A percentile compares a stretch with the other conserved stretches of the same genome.
These are phyloP conservation scores for sorghum (Sorghum bicolor) DNA, from an alignment of 176 grass and related monocot genomes.

Conservation along the genomic window DNA sequence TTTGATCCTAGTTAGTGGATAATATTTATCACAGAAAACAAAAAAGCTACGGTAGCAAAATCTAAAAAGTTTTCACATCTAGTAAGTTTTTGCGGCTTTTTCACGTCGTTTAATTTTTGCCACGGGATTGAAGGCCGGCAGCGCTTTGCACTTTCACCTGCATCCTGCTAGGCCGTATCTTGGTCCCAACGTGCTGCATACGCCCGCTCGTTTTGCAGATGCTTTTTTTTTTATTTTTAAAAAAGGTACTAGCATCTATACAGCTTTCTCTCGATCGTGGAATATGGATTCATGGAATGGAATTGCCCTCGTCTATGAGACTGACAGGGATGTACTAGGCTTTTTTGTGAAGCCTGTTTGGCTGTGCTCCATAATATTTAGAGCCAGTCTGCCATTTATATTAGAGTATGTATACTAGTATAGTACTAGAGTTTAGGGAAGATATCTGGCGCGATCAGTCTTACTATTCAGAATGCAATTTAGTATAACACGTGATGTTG, in stretches of 20 bases:
- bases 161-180: constrained; percentile 25
- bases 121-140: neutral
- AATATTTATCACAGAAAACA: too few relatives aligned
- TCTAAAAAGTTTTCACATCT: too few relatives aligned
- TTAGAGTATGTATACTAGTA: too few relatives aligned
- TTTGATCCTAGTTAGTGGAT: too few relatives aligned
- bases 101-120: neutral
- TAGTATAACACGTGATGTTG: neutral
- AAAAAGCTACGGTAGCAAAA: too few relatives aligned
- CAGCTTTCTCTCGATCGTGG: neutral
- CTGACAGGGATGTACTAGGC: too few relatives aligned
- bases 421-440: neutral
- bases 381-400: neutral
- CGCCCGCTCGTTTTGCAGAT: neutral
- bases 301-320: neutral
- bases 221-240: too few relatives aligned
- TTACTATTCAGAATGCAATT: neutral
- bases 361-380: neutral
- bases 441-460: neutral
- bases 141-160: neutral
- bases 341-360: too few relatives aligned
- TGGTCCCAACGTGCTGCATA: neutral
- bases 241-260: constrained; percentile 4
- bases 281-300: constrained; percentile 14
- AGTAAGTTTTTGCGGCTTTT: constrained; percentile 42